Evolutionary conservation across 352 stramenopile species (phyloP), one percentile per base, ranked within the genome.

Genomic region (Phytophthora ramorum): DNA sequence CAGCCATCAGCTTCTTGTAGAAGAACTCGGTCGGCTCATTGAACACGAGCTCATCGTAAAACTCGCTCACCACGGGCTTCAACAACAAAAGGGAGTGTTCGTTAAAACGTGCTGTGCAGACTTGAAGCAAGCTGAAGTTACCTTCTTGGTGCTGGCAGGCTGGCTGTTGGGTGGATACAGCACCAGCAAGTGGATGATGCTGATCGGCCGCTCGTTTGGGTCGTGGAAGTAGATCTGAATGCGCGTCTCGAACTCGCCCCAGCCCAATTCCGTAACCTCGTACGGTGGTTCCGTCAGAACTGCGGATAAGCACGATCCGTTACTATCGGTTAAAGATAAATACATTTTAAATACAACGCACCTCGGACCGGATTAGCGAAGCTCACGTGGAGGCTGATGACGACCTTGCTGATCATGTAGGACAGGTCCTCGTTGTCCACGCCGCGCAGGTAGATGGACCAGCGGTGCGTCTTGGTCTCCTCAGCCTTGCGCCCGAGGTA

Each of bases 21-120:
- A 99, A 99, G 48, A 91, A 92, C 74, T 98, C 93, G 32, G 86
- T 96, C 43, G 97, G 97, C 82, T 99, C 93, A 22, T 97, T 98
- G 77, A 99, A 99, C n/a, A 99, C 95, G 4, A 99, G 89, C 75
- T 99, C 97, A 69, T 99, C 96, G 81, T 99, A 99, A 56, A 93
- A 96, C 78, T 99, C 97, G 32, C 87, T 89, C 24, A 99, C 85
- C 13, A 99, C 96, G 2, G 95, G 94, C 84, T 97, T 60, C n/a
- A 37, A 30, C 34, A 50, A 44, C 13, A 46, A 58, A n/a, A 34
- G 22, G 20, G 47, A 53, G 40, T 26, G 1, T 48, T 12, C 9
- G n/a, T 58, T 56, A 58, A 26, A 17, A 26, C 22, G 51, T 38
- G 24, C 24, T 28, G 24, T 2, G 24, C 24, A 28, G 24, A 28